These are phyloP conservation scores for Talaromyces sp. DNA, from an alignment of 2,329 filamentous ascomycete genomes.

Conservation along the genomic window DNA sequence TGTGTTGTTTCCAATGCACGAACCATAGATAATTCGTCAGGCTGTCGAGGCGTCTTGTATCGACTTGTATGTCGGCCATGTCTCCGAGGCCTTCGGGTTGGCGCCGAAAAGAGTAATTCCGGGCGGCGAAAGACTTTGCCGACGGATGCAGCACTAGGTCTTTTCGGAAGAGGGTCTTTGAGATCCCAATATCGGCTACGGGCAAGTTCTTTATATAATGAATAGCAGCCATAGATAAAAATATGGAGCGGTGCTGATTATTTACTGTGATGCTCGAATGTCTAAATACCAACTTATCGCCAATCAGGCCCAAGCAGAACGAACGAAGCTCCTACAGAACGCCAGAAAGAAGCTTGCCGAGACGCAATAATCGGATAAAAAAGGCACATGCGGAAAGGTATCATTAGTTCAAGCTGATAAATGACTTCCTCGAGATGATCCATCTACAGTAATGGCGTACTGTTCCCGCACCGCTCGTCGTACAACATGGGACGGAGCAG, in stretches of 20 bases:
- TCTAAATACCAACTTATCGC: neutral
- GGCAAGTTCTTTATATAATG: neutral
- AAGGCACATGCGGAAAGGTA: neutral
- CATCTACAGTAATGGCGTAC: neutral
- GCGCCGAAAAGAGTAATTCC: neutral
- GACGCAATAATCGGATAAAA: neutral
- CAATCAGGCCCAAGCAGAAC: neutral
- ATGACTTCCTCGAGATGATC: neutral
- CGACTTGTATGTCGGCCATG: neutral
- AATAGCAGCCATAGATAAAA: neutral
- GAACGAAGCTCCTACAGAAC: neutral
- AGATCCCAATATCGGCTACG: neutral
- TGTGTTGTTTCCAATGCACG: neutral
- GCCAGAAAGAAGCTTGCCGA: neutral
- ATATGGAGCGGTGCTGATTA: neutral
- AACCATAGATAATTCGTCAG: neutral
- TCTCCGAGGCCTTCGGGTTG: neutral
- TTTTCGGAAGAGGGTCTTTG: neutral
- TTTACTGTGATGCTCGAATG: neutral
- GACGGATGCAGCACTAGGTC: neutral
- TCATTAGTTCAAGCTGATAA: neutral
- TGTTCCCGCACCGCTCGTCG: conserved; percentile 13
- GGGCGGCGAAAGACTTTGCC: conserved; percentile 6
- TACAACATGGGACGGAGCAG: conserved; percentile 32
- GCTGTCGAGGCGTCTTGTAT: neutral